Evolutionary conservation across 2,329 filamentous ascomycete genomes (phyloP).

Genomic region (Nothophoma quercina): DNA sequence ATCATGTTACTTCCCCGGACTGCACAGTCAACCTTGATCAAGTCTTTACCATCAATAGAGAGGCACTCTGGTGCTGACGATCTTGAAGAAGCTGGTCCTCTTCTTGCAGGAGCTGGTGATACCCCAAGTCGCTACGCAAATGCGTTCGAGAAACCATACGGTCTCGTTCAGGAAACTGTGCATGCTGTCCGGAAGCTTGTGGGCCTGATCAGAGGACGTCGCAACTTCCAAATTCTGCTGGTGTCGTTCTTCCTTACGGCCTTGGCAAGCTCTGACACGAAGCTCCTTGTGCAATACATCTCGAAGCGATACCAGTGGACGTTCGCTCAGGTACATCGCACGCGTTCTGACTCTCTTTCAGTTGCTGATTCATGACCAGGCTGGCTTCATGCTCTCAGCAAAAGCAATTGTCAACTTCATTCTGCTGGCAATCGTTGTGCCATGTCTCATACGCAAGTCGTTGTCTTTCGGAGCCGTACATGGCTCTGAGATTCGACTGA

Average conservation of each 20-base stretch:
- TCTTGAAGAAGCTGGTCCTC: constrained; percentile 29
- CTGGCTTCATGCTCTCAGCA: constrained; percentile 48
- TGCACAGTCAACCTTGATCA: neutral
- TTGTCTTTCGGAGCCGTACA: constrained; percentile 32
- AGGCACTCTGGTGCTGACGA: neutral
- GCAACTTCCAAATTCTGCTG: constrained; percentile 46
- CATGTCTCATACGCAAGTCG: constrained; percentile 41
- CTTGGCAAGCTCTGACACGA: constrained; percentile 49
- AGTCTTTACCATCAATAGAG: neutral
- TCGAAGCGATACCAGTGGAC: constrained; percentile 51
- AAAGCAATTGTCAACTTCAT: constrained; percentile 49
- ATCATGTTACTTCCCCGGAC: constrained; percentile 29
- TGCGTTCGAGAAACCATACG: constrained; percentile 34
- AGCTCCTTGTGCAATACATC: constrained; percentile 49
- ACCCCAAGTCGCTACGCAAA: constrained; percentile 26
- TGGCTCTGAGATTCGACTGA: constrained; percentile 39
- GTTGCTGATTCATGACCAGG: too few species aligned
- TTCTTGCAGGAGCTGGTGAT: constrained; percentile 26
- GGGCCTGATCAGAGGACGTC: constrained; percentile 31
- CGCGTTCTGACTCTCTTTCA: too few species aligned
- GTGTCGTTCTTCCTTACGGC: constrained; percentile 46
- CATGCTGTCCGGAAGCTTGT: constrained; percentile 28
- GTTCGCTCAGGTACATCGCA: constrained; percentile 39
- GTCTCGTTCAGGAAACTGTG: constrained; percentile 22
- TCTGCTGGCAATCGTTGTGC: constrained; percentile 43